Evolutionary conservation across 2,329 filamentous ascomycete genomes (phyloP).

Genomic region (Cercospora citrullina): DNA sequence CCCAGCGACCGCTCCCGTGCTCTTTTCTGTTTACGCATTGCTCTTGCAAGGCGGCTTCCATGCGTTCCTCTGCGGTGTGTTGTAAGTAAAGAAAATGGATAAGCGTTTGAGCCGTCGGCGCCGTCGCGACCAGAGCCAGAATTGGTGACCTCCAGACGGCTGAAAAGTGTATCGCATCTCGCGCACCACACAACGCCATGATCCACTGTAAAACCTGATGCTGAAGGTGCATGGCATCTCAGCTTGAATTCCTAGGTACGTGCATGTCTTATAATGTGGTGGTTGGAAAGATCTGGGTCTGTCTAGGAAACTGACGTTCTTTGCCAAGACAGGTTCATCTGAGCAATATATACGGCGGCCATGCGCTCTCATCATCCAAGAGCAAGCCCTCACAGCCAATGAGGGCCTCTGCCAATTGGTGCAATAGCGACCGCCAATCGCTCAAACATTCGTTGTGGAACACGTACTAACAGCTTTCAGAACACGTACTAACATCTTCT

Average conservation of each 20-base stretch:
- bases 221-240: not conserved
- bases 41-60: not conserved
- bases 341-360: not conserved
- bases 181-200: constrained; percentile 2
- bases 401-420: not conserved
- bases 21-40: not conserved
- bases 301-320: not conserved
- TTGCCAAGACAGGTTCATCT: not conserved
- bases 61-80: not conserved
- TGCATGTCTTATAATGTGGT: not conserved
- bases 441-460: not conserved
- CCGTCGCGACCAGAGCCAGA: not conserved
- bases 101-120: not conserved
- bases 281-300: not conserved
- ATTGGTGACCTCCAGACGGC: not conserved
- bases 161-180: not conserved
- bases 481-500: not conserved
- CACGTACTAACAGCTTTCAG: not conserved
- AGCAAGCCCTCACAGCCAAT: not conserved
- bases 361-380: not conserved
- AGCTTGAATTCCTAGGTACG: not conserved
- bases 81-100: not conserved
- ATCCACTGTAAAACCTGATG: not conserved
- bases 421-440: not conserved
- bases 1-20: not conserved